Evolutionary conservation across 2,329 filamentous ascomycete genomes (phyloP).

Genomic region (Zarea fungicola): DNA sequence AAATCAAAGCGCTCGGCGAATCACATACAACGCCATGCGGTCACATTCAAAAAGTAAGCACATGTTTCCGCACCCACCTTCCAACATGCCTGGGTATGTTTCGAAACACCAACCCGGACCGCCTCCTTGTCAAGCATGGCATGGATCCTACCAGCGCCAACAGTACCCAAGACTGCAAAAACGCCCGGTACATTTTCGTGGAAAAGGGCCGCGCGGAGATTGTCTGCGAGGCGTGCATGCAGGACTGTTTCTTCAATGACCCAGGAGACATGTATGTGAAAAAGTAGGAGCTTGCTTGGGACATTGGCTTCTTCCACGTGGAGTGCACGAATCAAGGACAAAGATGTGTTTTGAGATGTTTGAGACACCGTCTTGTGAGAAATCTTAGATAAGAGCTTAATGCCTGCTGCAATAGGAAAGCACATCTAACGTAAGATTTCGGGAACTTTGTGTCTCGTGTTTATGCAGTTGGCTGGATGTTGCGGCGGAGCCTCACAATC

Average conservation of each 20-base stretch:
- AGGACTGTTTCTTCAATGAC: too few species aligned
- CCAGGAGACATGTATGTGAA: neutral
- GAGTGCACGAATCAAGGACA: too few species aligned
- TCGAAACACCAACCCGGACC: constrained; percentile 11
- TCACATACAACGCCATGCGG: neutral
- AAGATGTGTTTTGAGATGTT: too few species aligned
- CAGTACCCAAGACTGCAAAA: constrained; percentile 15
- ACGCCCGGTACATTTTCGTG: neutral
- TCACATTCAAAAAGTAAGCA: neutral
- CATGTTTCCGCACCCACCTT: neutral
- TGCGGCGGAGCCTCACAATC: too few species aligned
- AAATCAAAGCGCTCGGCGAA: neutral
- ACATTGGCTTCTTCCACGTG: too few species aligned
- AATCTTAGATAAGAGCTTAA: too few species aligned
- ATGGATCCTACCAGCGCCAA: constrained; percentile 14
- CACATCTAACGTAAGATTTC: too few species aligned
- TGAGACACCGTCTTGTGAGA: too few species aligned
- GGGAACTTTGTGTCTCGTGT: too few species aligned
- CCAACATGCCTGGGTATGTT: constrained; percentile 13
- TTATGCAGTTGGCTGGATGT: too few species aligned
- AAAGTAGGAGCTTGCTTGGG: neutral
- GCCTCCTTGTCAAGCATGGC: constrained; percentile 12
- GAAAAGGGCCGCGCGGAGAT: neutral
- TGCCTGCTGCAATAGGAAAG: too few species aligned
- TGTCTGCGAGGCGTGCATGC: neutral